A percentile compares a stretch with the other conserved stretches of the same genome.
Evolutionary conservation across 192 early-diverging fungal species (phyloP).

Genomic region (Coemansia sp.): DNA sequence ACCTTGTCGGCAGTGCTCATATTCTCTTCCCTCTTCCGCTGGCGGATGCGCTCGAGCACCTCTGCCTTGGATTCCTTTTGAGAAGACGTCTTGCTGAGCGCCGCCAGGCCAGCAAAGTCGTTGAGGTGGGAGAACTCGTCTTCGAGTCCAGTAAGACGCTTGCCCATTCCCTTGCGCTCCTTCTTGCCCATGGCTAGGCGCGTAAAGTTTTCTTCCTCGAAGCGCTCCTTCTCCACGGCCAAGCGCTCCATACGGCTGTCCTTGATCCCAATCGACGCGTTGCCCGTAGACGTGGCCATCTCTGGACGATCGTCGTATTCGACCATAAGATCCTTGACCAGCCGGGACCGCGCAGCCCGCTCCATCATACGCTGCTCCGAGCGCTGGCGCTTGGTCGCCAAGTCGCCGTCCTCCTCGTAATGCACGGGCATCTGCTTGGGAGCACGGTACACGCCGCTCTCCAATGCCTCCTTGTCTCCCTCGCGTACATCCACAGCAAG

Average conservation of each 20-base stretch:
- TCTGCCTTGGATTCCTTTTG: conserved; percentile 15
- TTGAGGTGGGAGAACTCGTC: conserved; percentile 76
- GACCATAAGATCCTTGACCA: conserved; percentile 75
- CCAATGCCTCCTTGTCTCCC: conserved; percentile 24
- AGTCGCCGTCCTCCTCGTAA: conserved; percentile 67
- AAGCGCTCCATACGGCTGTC: conserved; percentile 53
- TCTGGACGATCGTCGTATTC: conserved; percentile 88
- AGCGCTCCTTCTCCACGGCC: conserved; percentile 59
- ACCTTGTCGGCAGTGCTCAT: conserved; percentile 40
- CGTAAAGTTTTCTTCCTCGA: conserved; percentile 88
- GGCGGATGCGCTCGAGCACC: conserved; percentile 32
- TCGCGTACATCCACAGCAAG: conserved; percentile 45
- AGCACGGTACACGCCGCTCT: conserved; percentile 71
- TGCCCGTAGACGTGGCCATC: conserved; percentile 63
- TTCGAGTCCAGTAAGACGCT: conserved; percentile 57
- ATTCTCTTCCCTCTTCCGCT: conserved; percentile 23
- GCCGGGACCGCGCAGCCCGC: conserved; percentile 69
- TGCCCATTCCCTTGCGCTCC: conserved; percentile 63
- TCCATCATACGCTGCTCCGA: conserved; percentile 59
- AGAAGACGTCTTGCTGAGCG: conserved; percentile 15
- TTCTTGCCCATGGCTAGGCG: conserved; percentile 66
- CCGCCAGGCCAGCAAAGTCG: conserved; percentile 48
- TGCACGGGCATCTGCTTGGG: conserved; percentile 79
- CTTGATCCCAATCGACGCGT: conserved; percentile 56
- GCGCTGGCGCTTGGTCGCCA: conserved; percentile 54